phyloP scores from a whole-genome alignment of 2,329 filamentous ascomycete species.

The Fusarium nurragi region DNA sequence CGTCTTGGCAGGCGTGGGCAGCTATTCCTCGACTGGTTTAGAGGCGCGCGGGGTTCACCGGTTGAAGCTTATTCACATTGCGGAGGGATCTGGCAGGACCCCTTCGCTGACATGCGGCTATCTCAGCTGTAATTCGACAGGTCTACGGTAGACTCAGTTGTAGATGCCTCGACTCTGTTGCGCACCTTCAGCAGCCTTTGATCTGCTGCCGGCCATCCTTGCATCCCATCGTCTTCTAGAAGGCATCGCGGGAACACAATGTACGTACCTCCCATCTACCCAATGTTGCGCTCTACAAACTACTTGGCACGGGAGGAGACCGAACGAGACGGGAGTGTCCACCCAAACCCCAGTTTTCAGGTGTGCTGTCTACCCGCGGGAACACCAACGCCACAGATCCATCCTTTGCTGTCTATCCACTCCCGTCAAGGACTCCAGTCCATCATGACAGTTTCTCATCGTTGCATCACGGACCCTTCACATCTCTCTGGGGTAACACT shows the following conservation, averaged over 20 bases:
- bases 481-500: constrained; percentile 23
- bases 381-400: background rate
- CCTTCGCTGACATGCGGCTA: too few species aligned
- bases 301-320: background rate
- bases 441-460: background rate
- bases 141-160: too few species aligned
- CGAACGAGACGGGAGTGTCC: background rate
- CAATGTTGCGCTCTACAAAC: too few species aligned
- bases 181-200: too few species aligned
- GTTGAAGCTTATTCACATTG: background rate
- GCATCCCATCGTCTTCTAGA: background rate
- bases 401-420: background rate
- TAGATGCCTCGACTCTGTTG: too few species aligned
- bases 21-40: background rate
- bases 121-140: too few species aligned
- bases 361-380: background rate
- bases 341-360: background rate
- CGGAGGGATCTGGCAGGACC: background rate
- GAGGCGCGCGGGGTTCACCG: background rate
- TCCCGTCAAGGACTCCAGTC: background rate
- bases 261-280: background rate
- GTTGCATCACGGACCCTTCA: background rate
- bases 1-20: constrained; percentile 1
- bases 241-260: background rate
- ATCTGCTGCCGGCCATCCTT: background rate